These are phyloP conservation scores for Cynara cardunculus DNA, from an alignment of 129 eudicot genomes.

Conservation along the genomic window DNA sequence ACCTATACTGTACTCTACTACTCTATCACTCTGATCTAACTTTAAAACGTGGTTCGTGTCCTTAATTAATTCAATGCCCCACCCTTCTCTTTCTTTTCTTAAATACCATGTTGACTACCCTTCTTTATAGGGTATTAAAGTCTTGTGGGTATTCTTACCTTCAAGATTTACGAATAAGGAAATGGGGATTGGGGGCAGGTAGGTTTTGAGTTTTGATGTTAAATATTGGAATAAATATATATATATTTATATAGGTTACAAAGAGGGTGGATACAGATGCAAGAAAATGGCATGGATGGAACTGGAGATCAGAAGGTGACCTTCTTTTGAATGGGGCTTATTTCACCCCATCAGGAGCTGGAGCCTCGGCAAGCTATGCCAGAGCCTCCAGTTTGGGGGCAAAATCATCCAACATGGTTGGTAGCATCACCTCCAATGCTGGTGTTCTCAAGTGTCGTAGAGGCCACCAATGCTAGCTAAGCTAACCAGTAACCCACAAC, in stretches of 20 bases:
- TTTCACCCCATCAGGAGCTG: slow-evolving; percentile 81
- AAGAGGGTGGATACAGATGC: slow-evolving; percentile 59
- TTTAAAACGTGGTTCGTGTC: not conserved
- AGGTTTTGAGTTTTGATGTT: not conserved
- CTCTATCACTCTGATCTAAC: not conserved
- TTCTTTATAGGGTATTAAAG: too few relatives aligned
- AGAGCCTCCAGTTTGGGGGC: slow-evolving; percentile 91
- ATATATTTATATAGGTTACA: slow-evolving; percentile 55
- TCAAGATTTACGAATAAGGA: not conserved
- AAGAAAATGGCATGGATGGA: slow-evolving; percentile 77
- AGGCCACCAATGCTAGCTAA: slow-evolving; percentile 69
- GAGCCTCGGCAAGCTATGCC: slow-evolving; percentile 77
- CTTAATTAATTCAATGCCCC: slow-evolving; percentile 3
- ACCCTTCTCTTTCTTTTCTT: not conserved
- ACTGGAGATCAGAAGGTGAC: slow-evolving; percentile 95
- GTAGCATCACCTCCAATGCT: slow-evolving; percentile 59
- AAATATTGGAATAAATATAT: not conserved
- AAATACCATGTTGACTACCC: too few relatives aligned
- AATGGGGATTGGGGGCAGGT: too few relatives aligned
- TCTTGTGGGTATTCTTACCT: too few relatives aligned
- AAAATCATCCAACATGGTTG: slow-evolving; percentile 77
- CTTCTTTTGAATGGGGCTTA: slow-evolving; percentile 79
- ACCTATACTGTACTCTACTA: not conserved
- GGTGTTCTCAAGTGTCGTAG: slow-evolving; percentile 74
- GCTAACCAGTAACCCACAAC: not conserved